Evolutionary conservation across 2,329 filamentous ascomycete genomes (phyloP).

Genomic region (Phialophora chinensis): DNA sequence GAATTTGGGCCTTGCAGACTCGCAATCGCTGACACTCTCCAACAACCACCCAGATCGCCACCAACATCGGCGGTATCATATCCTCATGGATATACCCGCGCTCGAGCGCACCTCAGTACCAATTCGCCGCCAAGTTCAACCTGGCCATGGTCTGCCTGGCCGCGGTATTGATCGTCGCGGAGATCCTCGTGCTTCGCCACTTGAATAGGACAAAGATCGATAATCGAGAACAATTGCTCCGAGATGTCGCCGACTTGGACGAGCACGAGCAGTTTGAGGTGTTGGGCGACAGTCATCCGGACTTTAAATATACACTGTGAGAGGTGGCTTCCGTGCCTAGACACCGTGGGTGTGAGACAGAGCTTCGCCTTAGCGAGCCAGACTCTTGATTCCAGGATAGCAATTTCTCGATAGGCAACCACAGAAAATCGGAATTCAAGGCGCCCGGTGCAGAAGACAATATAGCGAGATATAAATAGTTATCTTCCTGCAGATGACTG

Average conservation of each 20-base stretch:
- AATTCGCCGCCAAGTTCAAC: slow-evolving; percentile 6
- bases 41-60: slow-evolving; percentile 41
- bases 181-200: not conserved
- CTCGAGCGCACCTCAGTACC: slow-evolving; percentile 62
- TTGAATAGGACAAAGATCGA: slow-evolving; percentile 12
- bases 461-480: too few relatives aligned
- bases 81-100: slow-evolving; percentile 55
- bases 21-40: too few relatives aligned
- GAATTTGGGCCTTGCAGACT: too few relatives aligned
- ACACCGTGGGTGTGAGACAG: too few relatives aligned
- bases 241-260: slow-evolving; percentile 43
- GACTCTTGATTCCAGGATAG: too few relatives aligned
- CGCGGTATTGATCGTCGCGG: not conserved
- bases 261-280: slow-evolving; percentile 3
- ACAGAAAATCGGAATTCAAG: too few relatives aligned
- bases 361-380: too few relatives aligned
- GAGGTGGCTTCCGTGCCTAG: too few relatives aligned
- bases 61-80: slow-evolving; percentile 59
- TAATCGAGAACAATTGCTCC: not conserved
- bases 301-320: not conserved
- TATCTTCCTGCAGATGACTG: too few relatives aligned
- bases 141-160: slow-evolving; percentile 3
- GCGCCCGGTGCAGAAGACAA: too few relatives aligned
- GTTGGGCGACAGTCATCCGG: slow-evolving; percentile 3
- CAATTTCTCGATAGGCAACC: too few relatives aligned